Evolutionary conservation across 148 eudicot genomes (phyloP), one percentile per base, ranked within the genome.

Genomic region (Drosera capensis): DNA sequence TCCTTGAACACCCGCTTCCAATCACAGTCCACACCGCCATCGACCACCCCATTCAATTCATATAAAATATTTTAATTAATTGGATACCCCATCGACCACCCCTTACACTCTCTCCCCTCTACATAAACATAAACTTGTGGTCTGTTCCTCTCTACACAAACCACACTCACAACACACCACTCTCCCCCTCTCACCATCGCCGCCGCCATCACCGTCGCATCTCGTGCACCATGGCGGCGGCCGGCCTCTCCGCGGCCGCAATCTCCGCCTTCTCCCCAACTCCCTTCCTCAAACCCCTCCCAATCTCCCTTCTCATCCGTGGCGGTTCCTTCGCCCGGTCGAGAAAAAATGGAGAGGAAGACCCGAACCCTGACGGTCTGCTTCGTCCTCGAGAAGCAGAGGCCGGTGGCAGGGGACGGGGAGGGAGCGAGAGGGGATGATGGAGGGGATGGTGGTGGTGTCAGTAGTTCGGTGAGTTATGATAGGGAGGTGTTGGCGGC

Each of bases 291-390:
- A 8, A 17, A 43, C 25, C 45, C 55, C 54, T 44, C 17, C 74
- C 82, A 24, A 37, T 51, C 4, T 61, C 40, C 3, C 49, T 62
- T 30, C 25, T 34, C n/a, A 48, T 65, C 36, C 25, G n/a, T n/a
- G n/a, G n/a, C n/a, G n/a, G n/a, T n/a, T 52, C 49, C 31, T 49
- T 17, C 47, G 52, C 5, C 63, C 65, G 0, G 3, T 41, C 21
- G 43, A 50, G 36, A 66, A 42, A n/a, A 15, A 43, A 34, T 20
- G 21, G 13, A 11, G 13, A 34, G 38, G n/a, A 34, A 34, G 38
- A 15, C 5, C 3, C 5, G 14, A 11, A 2, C 5, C 6, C n/a
- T 11, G 13, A 34, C 38, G 11, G 38, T 34, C n/a, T 34, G 38
- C 38, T 34, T 34, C n/a, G 9, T 34, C 9, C 3, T 34, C 3